These are phyloP conservation scores for Apiospora malaysiana DNA, from an alignment of 2,329 filamentous ascomycete genomes.

Conservation along the genomic window DNA sequence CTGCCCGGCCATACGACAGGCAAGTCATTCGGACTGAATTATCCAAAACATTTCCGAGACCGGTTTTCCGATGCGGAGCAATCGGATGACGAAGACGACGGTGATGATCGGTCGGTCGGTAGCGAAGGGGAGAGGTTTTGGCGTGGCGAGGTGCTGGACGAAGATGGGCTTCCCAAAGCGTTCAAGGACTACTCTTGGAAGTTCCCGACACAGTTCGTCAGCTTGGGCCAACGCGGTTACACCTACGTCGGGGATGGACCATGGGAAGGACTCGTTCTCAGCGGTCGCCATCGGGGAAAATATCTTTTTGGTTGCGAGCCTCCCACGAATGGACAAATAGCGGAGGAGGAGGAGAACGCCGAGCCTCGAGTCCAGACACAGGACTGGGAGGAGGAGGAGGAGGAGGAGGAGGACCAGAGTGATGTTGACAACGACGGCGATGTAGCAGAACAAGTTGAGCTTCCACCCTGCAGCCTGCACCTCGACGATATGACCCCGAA, in stretches of 20 bases:
- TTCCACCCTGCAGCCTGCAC: neutral
- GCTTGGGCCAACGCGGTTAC: constrained; percentile 3
- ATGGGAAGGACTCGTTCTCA: constrained; percentile 33
- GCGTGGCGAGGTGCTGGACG: constrained; percentile 8
- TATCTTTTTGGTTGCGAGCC: constrained; percentile 29
- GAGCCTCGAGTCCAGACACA: neutral
- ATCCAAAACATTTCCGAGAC: constrained; percentile 8
- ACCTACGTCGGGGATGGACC: constrained; percentile 31
- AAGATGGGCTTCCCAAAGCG: constrained; percentile 3
- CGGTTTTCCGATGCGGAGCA: constrained; percentile 17
- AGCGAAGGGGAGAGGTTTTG: neutral
- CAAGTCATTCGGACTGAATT: constrained; percentile 1
- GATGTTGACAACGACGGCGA: neutral
- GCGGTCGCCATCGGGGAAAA: constrained; percentile 27
- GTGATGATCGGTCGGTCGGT: neutral
- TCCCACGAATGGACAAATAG: constrained; percentile 28
- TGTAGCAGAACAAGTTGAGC: neutral
- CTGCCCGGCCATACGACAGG: neutral
- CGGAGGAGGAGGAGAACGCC: constrained; percentile 27
- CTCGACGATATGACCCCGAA: neutral
- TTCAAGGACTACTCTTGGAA: constrained; percentile 26
- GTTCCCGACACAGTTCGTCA: constrained; percentile 24
- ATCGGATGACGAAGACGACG: constrained; percentile 4
- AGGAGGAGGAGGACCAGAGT: neutral
- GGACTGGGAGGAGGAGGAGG: neutral